phyloP scores from a whole-genome alignment of 805 yeast genomes.

The Candida sphagnicola region DNA sequence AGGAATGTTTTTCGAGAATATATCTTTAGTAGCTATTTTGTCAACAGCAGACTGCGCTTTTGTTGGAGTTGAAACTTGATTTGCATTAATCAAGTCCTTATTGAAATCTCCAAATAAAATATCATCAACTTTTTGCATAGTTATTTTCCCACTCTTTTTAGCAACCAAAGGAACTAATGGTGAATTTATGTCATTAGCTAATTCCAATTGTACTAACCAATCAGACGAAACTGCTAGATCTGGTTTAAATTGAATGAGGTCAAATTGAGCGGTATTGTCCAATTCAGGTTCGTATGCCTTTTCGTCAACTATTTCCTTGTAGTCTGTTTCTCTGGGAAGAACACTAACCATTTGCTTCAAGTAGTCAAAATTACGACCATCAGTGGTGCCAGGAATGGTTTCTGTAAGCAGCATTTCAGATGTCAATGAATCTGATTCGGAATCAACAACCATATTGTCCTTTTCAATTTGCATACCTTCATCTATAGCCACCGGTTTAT shows the following conservation, averaged over 20 bases:
- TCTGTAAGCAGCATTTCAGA: slow-evolving; percentile 10
- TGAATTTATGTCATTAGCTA: slow-evolving; percentile 44
- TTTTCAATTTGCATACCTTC: neutral
- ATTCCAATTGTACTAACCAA: slow-evolving; percentile 62
- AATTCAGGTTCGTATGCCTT: slow-evolving; percentile 71
- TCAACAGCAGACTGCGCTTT: slow-evolving; percentile 6
- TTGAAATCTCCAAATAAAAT: slow-evolving; percentile 47
- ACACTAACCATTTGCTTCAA: slow-evolving; percentile 30
- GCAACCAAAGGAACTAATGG: slow-evolving; percentile 32
- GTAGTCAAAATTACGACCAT: slow-evolving; percentile 24
- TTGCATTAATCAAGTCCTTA: slow-evolving; percentile 11
- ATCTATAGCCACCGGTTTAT: slow-evolving; percentile 13
- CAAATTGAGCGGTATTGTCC: slow-evolving; percentile 30
- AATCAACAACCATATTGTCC: neutral
- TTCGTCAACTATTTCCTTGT: slow-evolving; percentile 47
- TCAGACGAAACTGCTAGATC: slow-evolving; percentile 48
- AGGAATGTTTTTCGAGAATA: slow-evolving; percentile 10
- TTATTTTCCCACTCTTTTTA: slow-evolving; percentile 16
- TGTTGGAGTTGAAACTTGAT: slow-evolving; percentile 22
- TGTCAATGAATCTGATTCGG: slow-evolving; percentile 8
- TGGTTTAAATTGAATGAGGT: slow-evolving; percentile 37
- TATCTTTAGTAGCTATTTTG: slow-evolving; percentile 6
- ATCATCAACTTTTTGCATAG: slow-evolving; percentile 40
- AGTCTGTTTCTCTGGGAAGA: slow-evolving; percentile 26
- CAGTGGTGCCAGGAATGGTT: slow-evolving; percentile 6